phyloP scores from a whole-genome alignment of 345 rosid genomes.

The Dimocarpus longan region DNA sequence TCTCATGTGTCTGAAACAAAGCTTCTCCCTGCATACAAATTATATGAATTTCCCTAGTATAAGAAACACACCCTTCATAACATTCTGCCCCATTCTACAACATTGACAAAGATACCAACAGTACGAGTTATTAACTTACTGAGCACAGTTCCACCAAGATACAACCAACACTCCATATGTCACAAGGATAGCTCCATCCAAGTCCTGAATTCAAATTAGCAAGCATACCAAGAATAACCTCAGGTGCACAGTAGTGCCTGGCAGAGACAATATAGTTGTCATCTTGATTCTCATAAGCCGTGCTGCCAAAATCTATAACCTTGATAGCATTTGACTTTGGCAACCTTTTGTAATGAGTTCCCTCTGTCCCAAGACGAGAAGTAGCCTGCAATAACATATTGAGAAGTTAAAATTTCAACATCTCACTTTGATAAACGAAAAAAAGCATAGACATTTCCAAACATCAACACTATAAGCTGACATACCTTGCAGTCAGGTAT shows the following conservation, averaged over 20 bases:
- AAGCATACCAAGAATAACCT: slow-evolving; percentile 66
- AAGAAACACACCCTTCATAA: neutral
- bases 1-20: slow-evolving; percentile 75
- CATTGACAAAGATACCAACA: neutral
- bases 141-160: slow-evolving; percentile 75
- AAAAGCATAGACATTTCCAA: neutral
- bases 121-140: slow-evolving; percentile 31
- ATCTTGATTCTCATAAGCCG: slow-evolving; percentile 57
- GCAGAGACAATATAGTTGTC: slow-evolving; percentile 72
- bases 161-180: slow-evolving; percentile 76
- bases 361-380: slow-evolving; percentile 36
- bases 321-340: slow-evolving; percentile 76
- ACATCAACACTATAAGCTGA: neutral
- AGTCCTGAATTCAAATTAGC: slow-evolving; percentile 48
- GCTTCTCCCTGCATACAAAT: slow-evolving; percentile 60
- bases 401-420: slow-evolving; percentile 2
- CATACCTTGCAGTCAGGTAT: slow-evolving; percentile 63
- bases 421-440: neutral
- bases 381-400: slow-evolving; percentile 34
- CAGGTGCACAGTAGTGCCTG: slow-evolving; percentile 78
- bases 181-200: slow-evolving; percentile 74
- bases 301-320: slow-evolving; percentile 80
- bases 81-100: neutral
- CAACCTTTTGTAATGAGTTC: slow-evolving; percentile 50
- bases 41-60: neutral